Base-by-base conservation (phyloP, 2,329 filamentous ascomycete species). In the Diaporthe amygdali region DNA sequence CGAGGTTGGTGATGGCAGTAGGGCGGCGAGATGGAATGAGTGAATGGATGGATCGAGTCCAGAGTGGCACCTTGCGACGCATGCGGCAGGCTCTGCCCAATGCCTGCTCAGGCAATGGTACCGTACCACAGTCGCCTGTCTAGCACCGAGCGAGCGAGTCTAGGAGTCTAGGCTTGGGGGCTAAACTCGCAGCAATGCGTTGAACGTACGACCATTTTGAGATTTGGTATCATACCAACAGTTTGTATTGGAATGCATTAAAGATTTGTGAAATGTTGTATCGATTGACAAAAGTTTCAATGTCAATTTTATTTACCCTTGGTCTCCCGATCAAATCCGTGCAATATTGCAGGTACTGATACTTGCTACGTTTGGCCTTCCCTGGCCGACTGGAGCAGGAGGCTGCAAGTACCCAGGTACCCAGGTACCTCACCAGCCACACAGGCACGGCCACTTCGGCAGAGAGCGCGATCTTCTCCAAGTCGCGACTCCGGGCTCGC, bases 371-470 rank as follows among this genome's bases (percentile, higher is more conserved):
- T 39, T 39, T 30, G 22, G 22, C 12, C 22, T 6, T 59, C 15
- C 54, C n/a, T 30, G 25, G 25, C 55, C 12, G 37, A 20, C 30
- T 10, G 59, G 5, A 22, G 30, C 61, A 30, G 10, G 20, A 54
- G 10, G n/a, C 27, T 10, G 8, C 8, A 25, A 20, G 37, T 46
- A 47, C 27, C n/a, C 17, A n/a, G 14, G 52, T 55, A 22, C 46
- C 12, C 7, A 5, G 17, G n/a, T 20, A 63, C n/a, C 30, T 22
- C 68, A 67, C 61, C n/a, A 70, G 69, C 69, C 61, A 67, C 61
- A 67, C 69, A 52, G n/a, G 30, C 39, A 52, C 54, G 41, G 59
- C 51, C 54, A 41, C 61, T 32, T n/a, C 34, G 25, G 56, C 30
- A 44, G 20, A 5, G 46, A n/a, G 47, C 47, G 37, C 68, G 30